Evolutionary conservation across 1,284 basidiomycete species (phyloP).

Genomic region (Leccinum subfulvum): DNA sequence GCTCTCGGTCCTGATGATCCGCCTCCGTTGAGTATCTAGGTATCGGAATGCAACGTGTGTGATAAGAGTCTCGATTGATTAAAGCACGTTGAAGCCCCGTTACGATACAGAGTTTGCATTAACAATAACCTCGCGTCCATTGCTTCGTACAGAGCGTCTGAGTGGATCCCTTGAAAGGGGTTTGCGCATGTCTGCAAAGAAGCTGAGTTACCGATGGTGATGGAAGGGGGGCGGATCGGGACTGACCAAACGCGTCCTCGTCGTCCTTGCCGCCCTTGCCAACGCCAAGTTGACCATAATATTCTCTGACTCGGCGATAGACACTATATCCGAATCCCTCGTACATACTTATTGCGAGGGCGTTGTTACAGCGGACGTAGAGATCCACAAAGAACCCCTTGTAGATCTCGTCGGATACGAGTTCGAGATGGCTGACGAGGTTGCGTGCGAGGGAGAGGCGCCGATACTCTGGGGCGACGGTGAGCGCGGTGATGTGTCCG

Average conservation of each 20-base stretch:
- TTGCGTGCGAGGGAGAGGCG: slow-evolving; percentile 78
- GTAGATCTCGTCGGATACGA: slow-evolving; percentile 75
- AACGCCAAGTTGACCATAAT: slow-evolving; percentile 76
- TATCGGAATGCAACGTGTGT: slow-evolving; percentile 12
- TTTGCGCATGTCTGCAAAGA: slow-evolving; percentile 79
- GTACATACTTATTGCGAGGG: slow-evolving; percentile 80
- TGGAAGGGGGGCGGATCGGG: not conserved
- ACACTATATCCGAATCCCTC: slow-evolving; percentile 86
- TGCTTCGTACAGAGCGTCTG: slow-evolving; percentile 63
- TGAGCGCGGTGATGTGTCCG: slow-evolving; percentile 88
- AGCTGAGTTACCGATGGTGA: slow-evolving; percentile 8
- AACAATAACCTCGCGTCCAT: slow-evolving; percentile 74
- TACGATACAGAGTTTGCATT: slow-evolving; percentile 68
- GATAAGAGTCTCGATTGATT: slow-evolving; percentile 7
- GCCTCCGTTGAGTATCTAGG: slow-evolving; percentile 50
- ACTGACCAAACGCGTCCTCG: slow-evolving; percentile 88
- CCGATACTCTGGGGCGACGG: slow-evolving; percentile 89
- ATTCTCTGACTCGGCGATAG: slow-evolving; percentile 80
- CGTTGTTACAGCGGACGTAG: slow-evolving; percentile 83
- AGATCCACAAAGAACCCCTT: slow-evolving; percentile 87
- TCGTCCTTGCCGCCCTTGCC: slow-evolving; percentile 73
- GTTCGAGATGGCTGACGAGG: slow-evolving; percentile 82
- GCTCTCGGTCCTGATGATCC: slow-evolving; percentile 58
- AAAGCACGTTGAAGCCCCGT: not conserved
- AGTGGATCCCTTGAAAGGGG: slow-evolving; percentile 66